Percentiles rank a stretch among this genome's conserved stretches.
Conservation (phyloP, 441 rosid genomes). For the Arabidopsis lyrata region DNA sequence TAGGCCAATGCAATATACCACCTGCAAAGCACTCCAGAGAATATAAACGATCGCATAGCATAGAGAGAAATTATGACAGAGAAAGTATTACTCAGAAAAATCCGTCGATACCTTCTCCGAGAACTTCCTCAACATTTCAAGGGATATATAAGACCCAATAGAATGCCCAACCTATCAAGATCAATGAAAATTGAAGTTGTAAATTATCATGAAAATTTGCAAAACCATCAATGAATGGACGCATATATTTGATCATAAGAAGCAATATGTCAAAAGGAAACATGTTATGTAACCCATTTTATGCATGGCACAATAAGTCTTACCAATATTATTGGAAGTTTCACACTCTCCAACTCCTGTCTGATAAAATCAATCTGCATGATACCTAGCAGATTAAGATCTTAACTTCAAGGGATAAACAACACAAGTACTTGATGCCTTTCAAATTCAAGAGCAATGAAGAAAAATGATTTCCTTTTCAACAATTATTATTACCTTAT, state of each 20-base stretch:
- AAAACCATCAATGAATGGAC: background rate
- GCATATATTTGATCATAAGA: constrained; percentile 3
- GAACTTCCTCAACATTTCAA: constrained; percentile 62
- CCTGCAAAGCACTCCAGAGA: constrained; percentile 51
- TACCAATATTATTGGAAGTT: constrained; percentile 76
- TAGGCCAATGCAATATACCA: constrained; percentile 60
- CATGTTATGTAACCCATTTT: constrained; percentile 13
- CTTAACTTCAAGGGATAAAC: too few relatives aligned
- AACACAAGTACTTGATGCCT: background rate
- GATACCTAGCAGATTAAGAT: constrained; percentile 27
- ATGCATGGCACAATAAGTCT: constrained; percentile 23
- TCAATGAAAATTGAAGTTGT: constrained; percentile 12
- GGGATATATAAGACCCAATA: constrained; percentile 76
- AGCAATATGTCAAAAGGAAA: constrained; percentile 1
- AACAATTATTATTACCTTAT: constrained; percentile 58
- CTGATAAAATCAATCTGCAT: constrained; percentile 71
- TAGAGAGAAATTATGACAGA: background rate
- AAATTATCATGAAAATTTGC: background rate
- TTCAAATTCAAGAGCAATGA: background rate
- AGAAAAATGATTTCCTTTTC: background rate
- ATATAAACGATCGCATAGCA: background rate
- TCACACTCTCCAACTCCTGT: constrained; percentile 58
- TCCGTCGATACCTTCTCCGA: constrained; percentile 58
- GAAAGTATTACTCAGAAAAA: constrained; percentile 20
- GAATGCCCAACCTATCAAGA: constrained; percentile 83